phyloP scores from a whole-genome alignment of 1,284 basidiomycete genomes.

The Puccinia coronata region DNA sequence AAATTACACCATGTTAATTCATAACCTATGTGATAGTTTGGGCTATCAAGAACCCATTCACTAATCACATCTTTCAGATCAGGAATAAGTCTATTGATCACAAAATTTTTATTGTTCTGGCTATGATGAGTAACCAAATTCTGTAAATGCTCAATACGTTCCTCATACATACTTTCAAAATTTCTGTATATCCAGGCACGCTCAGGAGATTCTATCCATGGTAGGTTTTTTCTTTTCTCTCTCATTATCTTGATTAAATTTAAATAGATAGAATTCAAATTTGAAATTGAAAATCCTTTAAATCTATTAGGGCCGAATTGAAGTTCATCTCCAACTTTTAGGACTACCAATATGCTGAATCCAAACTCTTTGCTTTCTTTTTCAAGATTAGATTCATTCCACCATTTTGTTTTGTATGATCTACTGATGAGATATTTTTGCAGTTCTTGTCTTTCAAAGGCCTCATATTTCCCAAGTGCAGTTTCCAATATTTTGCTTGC shows the following conservation, averaged over 20 bases:
- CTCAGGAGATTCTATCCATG: conserved; percentile 12
- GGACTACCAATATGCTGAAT: too few species aligned
- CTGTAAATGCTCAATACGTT: background rate
- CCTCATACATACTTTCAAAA: background rate
- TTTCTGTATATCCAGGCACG: conserved; percentile 12
- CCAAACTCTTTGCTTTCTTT: too few species aligned
- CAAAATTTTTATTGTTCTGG: background rate
- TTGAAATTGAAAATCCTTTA: too few species aligned
- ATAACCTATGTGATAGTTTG: background rate
- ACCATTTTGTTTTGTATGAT: too few species aligned
- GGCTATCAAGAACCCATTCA: background rate
- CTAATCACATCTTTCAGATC: background rate
- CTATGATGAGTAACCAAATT: background rate
- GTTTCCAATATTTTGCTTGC: background rate
- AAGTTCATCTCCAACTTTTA: too few species aligned
- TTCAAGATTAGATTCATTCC: too few species aligned
- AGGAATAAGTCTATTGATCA: background rate
- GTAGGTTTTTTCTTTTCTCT: background rate
- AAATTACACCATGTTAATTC: conserved; percentile 8
- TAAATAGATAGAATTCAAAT: background rate
- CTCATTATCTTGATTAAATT: background rate
- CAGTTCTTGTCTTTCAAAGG: background rate
- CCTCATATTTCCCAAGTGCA: background rate
- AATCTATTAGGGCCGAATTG: background rate
- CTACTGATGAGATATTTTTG: background rate